Conservation (phyloP, 495 filamentous ascomycete species). For the Penicillium canescens region DNA sequence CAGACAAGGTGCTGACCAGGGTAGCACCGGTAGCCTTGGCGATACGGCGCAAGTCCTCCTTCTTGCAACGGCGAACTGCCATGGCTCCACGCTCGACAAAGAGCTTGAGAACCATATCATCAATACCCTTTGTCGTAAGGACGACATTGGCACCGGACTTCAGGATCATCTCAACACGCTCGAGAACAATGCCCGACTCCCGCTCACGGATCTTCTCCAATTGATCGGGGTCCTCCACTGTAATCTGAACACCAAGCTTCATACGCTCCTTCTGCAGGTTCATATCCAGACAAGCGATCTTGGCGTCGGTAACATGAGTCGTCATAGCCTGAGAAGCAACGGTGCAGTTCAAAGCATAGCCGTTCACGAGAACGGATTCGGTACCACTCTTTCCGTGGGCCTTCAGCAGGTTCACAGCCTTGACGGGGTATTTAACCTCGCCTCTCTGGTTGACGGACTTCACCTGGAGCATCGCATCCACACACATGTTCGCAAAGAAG, state of each 20-base stretch:
- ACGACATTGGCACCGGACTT: constrained; percentile 97
- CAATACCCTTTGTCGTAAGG: constrained; percentile 97
- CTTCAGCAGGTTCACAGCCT: constrained; percentile 98
- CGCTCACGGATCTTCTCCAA: constrained; percentile 94
- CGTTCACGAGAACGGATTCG: constrained; percentile 91
- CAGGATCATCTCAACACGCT: constrained; percentile 94
- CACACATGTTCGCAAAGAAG: constrained; percentile 96
- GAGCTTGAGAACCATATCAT: constrained; percentile 90
- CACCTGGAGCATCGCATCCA: constrained; percentile 94
- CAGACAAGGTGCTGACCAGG: constrained; percentile 86
- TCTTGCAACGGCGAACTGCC: constrained; percentile 96
- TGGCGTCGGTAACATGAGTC: constrained; percentile 88
- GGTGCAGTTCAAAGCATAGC: constrained; percentile 98
- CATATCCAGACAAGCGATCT: constrained; percentile 96
- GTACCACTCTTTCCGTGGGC: constrained; percentile 90
- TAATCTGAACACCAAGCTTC: constrained; percentile 98
- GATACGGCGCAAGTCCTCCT: constrained; percentile 95
- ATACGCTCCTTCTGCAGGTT: constrained; percentile 98
- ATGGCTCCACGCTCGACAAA: constrained; percentile 96
- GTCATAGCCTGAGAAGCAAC: constrained; percentile 98
- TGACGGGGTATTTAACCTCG: constrained; percentile 96
- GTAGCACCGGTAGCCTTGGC: constrained; percentile 95
- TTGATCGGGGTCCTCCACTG: constrained; percentile 94
- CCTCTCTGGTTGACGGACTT: constrained; percentile 86
- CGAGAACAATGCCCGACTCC: constrained; percentile 89